phyloP scores from a whole-genome alignment of 257 asterid species.

The Vinca minor region DNA sequence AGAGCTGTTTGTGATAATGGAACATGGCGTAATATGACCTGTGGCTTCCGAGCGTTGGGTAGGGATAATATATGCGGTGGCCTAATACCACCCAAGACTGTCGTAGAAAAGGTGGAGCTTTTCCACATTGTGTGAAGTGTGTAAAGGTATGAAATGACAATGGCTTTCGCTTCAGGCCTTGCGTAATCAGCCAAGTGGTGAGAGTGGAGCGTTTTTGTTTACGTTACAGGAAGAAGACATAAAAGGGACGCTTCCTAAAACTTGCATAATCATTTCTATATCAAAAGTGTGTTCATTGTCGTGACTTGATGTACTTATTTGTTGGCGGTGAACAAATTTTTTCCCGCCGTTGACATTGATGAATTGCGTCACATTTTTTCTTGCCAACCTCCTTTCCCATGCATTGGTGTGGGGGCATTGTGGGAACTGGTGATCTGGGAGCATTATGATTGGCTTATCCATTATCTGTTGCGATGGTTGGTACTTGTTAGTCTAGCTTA shows the following conservation, averaged over 20 bases:
- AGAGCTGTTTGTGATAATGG: constrained; percentile 2
- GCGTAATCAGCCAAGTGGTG: constrained; percentile 3
- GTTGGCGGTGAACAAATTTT: background rate
- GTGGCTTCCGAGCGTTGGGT: constrained; percentile 8
- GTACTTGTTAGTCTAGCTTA: background rate
- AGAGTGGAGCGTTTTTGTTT: background rate
- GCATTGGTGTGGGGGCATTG: background rate
- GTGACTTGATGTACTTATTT: background rate
- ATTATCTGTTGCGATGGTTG: background rate
- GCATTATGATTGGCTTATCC: background rate
- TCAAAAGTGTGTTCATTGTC: background rate
- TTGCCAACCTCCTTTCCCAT: background rate
- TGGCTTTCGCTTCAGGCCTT: background rate
- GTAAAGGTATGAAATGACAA: constrained; percentile 1
- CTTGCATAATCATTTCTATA: background rate
- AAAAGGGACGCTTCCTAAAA: constrained; percentile 1
- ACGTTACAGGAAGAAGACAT: background rate
- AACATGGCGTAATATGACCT: constrained; percentile 11
- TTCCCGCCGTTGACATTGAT: background rate
- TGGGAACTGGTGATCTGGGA: background rate
- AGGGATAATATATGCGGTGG: background rate
- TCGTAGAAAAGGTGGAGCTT: background rate
- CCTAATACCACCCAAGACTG: background rate
- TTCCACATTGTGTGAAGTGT: background rate
- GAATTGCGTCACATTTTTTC: background rate